phyloP scores from a whole-genome alignment of 176 grass and related monocot species.

The Cenchrus americanus region DNA sequence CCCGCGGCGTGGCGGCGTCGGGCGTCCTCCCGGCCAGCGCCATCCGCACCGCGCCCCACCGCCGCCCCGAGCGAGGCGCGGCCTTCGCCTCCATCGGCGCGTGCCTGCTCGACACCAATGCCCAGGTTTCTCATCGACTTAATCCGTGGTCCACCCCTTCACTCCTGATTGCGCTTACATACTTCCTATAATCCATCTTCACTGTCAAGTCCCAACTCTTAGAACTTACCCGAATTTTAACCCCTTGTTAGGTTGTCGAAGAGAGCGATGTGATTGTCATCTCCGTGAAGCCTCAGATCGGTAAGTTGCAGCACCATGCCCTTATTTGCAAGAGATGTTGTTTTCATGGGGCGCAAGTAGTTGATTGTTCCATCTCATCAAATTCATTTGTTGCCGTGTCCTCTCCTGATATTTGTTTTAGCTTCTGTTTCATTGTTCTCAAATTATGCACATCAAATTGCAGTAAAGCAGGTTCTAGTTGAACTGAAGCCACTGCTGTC shows the following conservation, averaged over 20 bases:
- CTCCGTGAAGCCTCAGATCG: constrained; percentile 93
- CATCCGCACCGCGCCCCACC: constrained; percentile 80
- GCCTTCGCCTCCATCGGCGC: constrained; percentile 78
- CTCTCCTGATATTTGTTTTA: neutral
- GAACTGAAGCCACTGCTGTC: constrained; percentile 82
- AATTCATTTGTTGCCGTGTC: neutral
- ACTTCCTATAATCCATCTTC: neutral
- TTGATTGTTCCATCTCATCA: neutral
- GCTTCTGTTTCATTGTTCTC: neutral
- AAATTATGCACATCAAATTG: constrained; percentile 23
- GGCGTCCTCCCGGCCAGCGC: constrained; percentile 68
- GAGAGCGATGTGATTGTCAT: constrained; percentile 90
- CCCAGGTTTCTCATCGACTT: constrained; percentile 46
- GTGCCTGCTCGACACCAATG: constrained; percentile 63
- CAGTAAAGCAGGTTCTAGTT: constrained; percentile 82
- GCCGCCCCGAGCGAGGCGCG: constrained; percentile 62
- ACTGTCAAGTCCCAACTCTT: neutral
- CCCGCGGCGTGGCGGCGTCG: constrained; percentile 71
- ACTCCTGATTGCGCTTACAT: neutral
- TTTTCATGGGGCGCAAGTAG: neutral
- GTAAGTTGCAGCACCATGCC: constrained; percentile 37
- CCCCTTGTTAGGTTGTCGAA: constrained; percentile 60
- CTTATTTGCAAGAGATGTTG: neutral
- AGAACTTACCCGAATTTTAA: neutral
- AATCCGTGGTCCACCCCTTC: no score